Evolutionary conservation across 75 land plant species (phyloP), one percentile per base, ranked within the genome.

Genomic region (Larix kaempferi): DNA sequence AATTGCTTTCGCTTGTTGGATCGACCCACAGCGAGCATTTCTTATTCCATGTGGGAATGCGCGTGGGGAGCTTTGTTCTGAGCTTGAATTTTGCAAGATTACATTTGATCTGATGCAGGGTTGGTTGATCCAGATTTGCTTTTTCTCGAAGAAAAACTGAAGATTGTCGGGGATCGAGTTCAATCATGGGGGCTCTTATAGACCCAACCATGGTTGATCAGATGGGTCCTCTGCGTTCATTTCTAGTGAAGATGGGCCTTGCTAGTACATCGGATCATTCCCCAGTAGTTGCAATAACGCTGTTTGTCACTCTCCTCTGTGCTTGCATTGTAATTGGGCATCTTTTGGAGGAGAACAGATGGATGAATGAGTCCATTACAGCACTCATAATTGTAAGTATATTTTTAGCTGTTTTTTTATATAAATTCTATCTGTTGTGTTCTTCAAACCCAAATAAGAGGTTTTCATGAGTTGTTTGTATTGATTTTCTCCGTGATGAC

Each of bases 281-380:
- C 6, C 78, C 85, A 21, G 86, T 91, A 14, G 87, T 89, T 2
- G 77, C 93, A 3, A 89, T 91, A 76, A 86, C 78, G 55, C 12
- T 91, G 14, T 86, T 89, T 25, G 89, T 89, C 0, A 84, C 92
- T 21, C 88, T 91, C 17, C 80, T 91, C 13, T 91, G 93, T 57
- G 92, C 81, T 5, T 89, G 93, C 74, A 91, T 89, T 35, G 86
- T 91, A 35, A 74, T 89, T 37, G 92, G 93, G 26, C 93, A 89
- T 61, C 81, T 89, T 33, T 74, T 90, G 5, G 94, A 90, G 79
- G 93, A 92, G 80, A 80, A 58, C 39, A 74, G 89, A 52, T 92
- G 92, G 93, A 86, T 89, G 82, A 89, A 84, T 59, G 92, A 91
- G 63, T 89, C 93, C 16, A 89, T 89, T 44, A 89, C 87, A 19